Evolutionary conservation across 805 yeast species (phyloP).

Genomic region (Barnettozyma sp.): DNA sequence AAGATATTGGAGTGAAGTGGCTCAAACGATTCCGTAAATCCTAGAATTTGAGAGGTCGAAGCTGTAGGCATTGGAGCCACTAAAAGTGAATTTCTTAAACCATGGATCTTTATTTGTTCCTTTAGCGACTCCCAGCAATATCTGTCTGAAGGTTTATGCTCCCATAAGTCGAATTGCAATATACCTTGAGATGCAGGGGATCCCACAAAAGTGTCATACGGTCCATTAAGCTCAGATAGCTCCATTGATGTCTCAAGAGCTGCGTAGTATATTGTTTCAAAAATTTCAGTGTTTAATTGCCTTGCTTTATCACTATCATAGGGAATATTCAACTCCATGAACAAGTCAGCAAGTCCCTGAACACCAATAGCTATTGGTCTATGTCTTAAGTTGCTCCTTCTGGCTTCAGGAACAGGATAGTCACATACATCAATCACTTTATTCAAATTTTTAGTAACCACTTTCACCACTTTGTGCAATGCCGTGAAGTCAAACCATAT

Average conservation of each 20-base stretch:
- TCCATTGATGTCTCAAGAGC: slow-evolving; percentile 84
- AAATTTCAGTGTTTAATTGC: slow-evolving; percentile 67
- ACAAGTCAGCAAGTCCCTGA: slow-evolving; percentile 89
- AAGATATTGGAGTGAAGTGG: slow-evolving; percentile 95
- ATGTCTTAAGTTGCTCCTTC: slow-evolving; percentile 64
- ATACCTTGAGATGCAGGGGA: slow-evolving; percentile 88
- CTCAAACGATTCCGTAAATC: slow-evolving; percentile 93
- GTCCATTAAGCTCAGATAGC: slow-evolving; percentile 62
- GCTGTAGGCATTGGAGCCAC: slow-evolving; percentile 99
- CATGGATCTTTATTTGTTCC: slow-evolving; percentile 49
- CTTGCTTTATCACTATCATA: slow-evolving; percentile 78
- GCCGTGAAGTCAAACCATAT: slow-evolving; percentile 61
- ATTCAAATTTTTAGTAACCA: slow-evolving; percentile 70
- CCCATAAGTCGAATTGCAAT: slow-evolving; percentile 86
- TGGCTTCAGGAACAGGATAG: slow-evolving; percentile 77
- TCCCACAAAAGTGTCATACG: slow-evolving; percentile 66
- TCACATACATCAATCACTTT: slow-evolving; percentile 72
- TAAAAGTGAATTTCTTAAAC: slow-evolving; percentile 80
- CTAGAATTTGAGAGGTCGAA: slow-evolving; percentile 92
- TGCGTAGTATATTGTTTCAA: slow-evolving; percentile 93
- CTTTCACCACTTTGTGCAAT: slow-evolving; percentile 71
- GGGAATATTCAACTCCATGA: slow-evolving; percentile 69
- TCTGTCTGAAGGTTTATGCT: slow-evolving; percentile 60
- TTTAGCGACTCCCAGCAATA: slow-evolving; percentile 85
- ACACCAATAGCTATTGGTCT: slow-evolving; percentile 95